Percentiles rank a stretch among this genome's conserved stretches.
phyloP scores from a whole-genome alignment of 306 rosid genomes.

The Cyamopsis tetragonoloba region DNA sequence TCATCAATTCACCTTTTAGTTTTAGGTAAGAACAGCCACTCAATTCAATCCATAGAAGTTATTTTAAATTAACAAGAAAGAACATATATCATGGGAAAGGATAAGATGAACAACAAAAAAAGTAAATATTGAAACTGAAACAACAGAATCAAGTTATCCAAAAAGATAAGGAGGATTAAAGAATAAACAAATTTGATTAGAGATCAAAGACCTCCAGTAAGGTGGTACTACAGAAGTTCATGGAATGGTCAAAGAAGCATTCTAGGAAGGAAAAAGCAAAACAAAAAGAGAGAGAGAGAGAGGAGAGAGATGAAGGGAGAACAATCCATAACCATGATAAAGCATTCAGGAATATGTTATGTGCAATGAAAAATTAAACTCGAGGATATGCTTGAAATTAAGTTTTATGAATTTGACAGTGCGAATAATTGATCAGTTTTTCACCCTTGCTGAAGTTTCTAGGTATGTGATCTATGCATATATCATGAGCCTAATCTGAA shows the following conservation, averaged over 20 bases:
- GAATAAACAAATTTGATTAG: not conserved
- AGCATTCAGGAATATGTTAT: not conserved
- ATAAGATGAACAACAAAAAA: not conserved
- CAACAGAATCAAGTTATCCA: not conserved
- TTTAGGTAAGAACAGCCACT: not conserved
- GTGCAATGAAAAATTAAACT: not conserved
- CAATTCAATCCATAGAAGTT: not conserved
- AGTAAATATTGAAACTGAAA: not conserved
- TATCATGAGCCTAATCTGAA: not conserved
- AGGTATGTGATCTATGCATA: not conserved
- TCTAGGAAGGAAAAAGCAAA: not conserved
- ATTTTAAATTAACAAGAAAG: slow-evolving; percentile 18
- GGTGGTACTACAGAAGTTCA: not conserved
- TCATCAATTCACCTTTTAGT: slow-evolving; percentile 27
- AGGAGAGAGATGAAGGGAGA: not conserved
- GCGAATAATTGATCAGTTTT: not conserved
- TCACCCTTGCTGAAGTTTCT: not conserved
- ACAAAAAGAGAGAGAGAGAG: not conserved
- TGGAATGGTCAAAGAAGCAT: not conserved
- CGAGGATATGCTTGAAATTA: not conserved
- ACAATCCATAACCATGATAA: not conserved
- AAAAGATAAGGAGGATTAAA: slow-evolving; percentile 5
- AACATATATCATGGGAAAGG: not conserved
- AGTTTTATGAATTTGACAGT: not conserved
- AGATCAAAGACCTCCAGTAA: not conserved